phyloP scores from a whole-genome alignment of 495 filamentous ascomycete species.

The Penicillium daleae region DNA sequence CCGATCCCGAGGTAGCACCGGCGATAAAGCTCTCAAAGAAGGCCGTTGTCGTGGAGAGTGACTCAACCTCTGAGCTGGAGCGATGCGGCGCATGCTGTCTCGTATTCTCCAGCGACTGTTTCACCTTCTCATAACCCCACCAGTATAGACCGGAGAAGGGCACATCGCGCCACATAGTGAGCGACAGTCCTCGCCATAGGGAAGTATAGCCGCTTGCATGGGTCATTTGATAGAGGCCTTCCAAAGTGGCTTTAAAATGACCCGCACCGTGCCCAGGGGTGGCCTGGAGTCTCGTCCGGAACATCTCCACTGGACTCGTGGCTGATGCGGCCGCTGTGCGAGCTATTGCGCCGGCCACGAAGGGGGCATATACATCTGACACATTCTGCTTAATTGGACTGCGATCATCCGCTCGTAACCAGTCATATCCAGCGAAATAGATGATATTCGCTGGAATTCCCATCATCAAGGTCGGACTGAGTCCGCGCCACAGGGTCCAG shows the following conservation, averaged over 20 bases:
- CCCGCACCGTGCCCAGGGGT: slow-evolving; percentile 57
- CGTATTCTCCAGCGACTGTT: slow-evolving; percentile 63
- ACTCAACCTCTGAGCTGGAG: slow-evolving; percentile 14
- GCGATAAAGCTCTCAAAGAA: slow-evolving; percentile 89
- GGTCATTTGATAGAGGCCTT: slow-evolving; percentile 80
- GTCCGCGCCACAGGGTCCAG: slow-evolving; percentile 86
- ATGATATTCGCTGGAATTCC: slow-evolving; percentile 95
- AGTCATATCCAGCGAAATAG: slow-evolving; percentile 98
- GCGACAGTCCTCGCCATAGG: slow-evolving; percentile 88
- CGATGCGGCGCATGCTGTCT: slow-evolving; percentile 51
- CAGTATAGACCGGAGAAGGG: slow-evolving; percentile 97
- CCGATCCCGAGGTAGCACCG: slow-evolving; percentile 77
- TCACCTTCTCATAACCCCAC: slow-evolving; percentile 91
- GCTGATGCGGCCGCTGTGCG: slow-evolving; percentile 78
- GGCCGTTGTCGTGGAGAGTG: slow-evolving; percentile 33
- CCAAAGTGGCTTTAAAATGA: slow-evolving; percentile 73
- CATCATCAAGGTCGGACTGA: slow-evolving; percentile 93
- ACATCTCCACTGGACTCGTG: slow-evolving; percentile 93
- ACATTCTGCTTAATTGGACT: slow-evolving; percentile 68
- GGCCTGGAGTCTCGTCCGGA: slow-evolving; percentile 90
- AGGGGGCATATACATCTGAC: slow-evolving; percentile 70
- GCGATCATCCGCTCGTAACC: slow-evolving; percentile 70
- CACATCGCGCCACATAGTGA: slow-evolving; percentile 96
- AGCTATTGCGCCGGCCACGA: slow-evolving; percentile 78
- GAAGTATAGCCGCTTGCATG: slow-evolving; percentile 71